A percentile compares a stretch with the other conserved stretches of the same genome.
phyloP scores from a whole-genome alignment of 148 eudicot species.

The Fagopyrum homotropicum region DNA sequence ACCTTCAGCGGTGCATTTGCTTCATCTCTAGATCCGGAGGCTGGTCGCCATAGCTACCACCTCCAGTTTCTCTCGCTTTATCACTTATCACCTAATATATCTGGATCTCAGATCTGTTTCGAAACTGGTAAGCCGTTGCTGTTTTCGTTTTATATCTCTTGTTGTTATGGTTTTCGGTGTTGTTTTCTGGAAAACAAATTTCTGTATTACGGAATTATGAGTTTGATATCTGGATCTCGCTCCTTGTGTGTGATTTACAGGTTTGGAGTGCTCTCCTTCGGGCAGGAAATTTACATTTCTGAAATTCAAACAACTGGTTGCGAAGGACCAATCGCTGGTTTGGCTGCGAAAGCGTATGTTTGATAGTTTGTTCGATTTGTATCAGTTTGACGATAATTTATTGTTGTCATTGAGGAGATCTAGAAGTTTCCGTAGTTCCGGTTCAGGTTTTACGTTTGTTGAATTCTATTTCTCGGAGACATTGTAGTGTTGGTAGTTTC shows the following conservation, averaged over 20 bases:
- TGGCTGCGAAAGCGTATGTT: background rate
- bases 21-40: background rate
- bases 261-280: background rate
- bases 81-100: background rate
- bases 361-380: conserved; percentile 10
- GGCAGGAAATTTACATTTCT: background rate
- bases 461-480: background rate
- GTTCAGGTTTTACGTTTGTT: background rate
- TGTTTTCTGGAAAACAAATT: background rate
- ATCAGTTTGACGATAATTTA: conserved; percentile 15
- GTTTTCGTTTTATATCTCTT: background rate
- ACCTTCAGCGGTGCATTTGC: background rate
- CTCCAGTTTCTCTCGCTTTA: background rate
- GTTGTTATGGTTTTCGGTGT: background rate
- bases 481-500: background rate
- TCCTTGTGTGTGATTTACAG: background rate
- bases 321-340: background rate
- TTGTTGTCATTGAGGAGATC: conserved; percentile 34
- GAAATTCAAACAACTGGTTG: background rate
- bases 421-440: conserved; percentile 6
- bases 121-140: background rate
- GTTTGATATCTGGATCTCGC: background rate
- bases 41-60: background rate
- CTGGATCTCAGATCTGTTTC: background rate
- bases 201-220: background rate